Evolutionary conservation across 2,329 filamentous ascomycete genomes (phyloP).

Genomic region (Cercospora beticola): DNA sequence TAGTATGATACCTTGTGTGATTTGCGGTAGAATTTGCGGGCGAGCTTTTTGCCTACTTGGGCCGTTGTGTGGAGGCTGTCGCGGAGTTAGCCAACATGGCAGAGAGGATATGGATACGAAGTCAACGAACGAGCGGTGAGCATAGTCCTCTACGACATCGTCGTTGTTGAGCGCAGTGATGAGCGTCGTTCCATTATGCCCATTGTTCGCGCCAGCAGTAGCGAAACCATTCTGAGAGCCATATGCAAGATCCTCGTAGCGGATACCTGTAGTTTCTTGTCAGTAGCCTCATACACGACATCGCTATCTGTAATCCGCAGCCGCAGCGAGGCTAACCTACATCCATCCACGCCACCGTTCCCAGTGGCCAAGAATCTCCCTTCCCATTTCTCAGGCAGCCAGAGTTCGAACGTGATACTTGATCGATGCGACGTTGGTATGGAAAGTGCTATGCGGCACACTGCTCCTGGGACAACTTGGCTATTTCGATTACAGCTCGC

Average conservation of each 20-base stretch:
- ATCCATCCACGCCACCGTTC: slow-evolving; percentile 1
- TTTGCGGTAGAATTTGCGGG: slow-evolving; percentile 34
- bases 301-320: no score
- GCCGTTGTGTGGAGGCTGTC: not conserved
- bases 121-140: not conserved
- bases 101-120: not conserved
- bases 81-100: not conserved
- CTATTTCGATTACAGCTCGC: not conserved
- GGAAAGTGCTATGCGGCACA: not conserved
- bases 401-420: not conserved
- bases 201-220: not conserved
- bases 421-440: not conserved
- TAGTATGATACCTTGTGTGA: slow-evolving; percentile 52
- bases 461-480: not conserved
- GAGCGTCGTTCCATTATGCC: not conserved
- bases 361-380: not conserved
- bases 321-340: no score
- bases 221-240: not conserved
- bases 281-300: no score
- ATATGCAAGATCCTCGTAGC: not conserved
- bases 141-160: not conserved
- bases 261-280: not conserved
- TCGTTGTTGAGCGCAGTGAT: not conserved
- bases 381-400: not conserved
- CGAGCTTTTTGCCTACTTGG: not conserved